Percentiles rank a stretch among this genome's conserved stretches.
Evolutionary conservation across 345 rosid species (phyloP).

Genomic region (Acer negundo): DNA sequence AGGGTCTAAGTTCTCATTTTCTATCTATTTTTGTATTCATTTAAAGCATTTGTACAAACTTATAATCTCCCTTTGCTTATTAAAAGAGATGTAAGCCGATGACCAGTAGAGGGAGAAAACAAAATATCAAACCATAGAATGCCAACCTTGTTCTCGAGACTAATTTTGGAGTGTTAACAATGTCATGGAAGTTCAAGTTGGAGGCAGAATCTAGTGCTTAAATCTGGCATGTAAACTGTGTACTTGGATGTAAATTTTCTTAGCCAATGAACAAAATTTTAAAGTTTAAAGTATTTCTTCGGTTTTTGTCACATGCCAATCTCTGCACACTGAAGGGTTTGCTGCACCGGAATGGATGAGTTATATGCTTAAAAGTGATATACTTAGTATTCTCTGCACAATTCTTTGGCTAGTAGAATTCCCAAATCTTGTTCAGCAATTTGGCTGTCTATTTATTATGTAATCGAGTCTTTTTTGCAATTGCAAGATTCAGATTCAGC

Average conservation of each 20-base stretch:
- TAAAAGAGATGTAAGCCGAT: no score
- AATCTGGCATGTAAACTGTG: background rate
- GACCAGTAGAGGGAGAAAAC: no score
- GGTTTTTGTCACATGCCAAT: background rate
- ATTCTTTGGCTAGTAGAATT: no score
- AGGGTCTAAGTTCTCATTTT: no score
- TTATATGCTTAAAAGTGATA: background rate
- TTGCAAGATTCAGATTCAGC: constrained; percentile 8
- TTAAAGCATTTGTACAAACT: no score
- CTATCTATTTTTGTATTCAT: no score
- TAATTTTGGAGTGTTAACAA: no score
- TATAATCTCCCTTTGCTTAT: no score
- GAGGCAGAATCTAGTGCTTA: background rate
- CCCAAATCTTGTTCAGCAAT: no score
- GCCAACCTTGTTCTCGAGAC: no score
- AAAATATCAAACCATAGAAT: no score
- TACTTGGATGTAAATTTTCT: background rate
- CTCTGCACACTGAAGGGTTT: background rate
- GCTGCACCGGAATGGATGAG: background rate
- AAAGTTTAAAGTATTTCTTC: background rate
- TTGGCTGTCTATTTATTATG: background rate
- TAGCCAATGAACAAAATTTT: background rate
- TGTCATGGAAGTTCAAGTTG: background rate
- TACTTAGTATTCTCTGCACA: background rate
- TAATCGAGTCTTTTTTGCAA: constrained; percentile 8